phyloP scores from a whole-genome alignment of 2,329 filamentous ascomycete genomes.

The Cordyceps militaris region DNA sequence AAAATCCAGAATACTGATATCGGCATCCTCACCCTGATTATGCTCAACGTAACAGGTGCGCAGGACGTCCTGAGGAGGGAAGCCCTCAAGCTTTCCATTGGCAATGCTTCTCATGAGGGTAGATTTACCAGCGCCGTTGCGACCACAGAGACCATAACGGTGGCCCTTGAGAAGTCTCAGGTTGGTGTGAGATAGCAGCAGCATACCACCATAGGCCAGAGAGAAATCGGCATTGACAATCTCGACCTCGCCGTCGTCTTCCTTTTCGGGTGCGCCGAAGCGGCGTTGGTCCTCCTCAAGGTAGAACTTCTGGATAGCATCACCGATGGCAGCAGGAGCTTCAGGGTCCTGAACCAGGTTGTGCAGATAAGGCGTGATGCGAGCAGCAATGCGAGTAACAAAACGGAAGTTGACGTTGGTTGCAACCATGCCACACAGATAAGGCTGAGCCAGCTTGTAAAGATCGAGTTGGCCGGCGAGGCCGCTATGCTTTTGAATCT shows the following conservation, averaged over 20 bases:
- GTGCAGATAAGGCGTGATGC: conserved; percentile 69
- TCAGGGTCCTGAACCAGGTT: conserved; percentile 57
- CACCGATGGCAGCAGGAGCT: conserved; percentile 56
- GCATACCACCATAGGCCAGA: conserved; percentile 94
- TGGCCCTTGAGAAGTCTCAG: conserved; percentile 91
- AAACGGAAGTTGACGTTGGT: conserved; percentile 83
- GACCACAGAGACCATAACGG: conserved; percentile 91
- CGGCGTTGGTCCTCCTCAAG: conserved; percentile 80
- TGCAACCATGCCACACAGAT: conserved; percentile 76
- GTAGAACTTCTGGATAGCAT: conserved; percentile 70
- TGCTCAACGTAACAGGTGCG: conserved; percentile 98
- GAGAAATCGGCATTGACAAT: conserved; percentile 99
- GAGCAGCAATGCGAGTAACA: conserved; percentile 61
- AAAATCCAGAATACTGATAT: conserved; percentile 92
- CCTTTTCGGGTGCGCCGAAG: conserved; percentile 75
- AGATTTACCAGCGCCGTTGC: conserved; percentile 98
- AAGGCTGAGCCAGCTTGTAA: conserved; percentile 62
- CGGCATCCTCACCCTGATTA: conserved; percentile 96
- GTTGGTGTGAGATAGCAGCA: conserved; percentile 92
- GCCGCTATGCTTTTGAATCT: conserved; percentile 64
- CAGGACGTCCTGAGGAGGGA: conserved; percentile 85
- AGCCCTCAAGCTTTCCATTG: conserved; percentile 91
- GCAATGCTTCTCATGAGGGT: conserved; percentile 97
- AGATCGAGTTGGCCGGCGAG: conserved; percentile 52
- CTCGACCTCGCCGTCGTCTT: conserved; percentile 86